Evolutionary conservation across 768 basidiomycete genomes (phyloP), one percentile per base, ranked within the genome.

Genomic region (Candolleomyces efflorescens): DNA sequence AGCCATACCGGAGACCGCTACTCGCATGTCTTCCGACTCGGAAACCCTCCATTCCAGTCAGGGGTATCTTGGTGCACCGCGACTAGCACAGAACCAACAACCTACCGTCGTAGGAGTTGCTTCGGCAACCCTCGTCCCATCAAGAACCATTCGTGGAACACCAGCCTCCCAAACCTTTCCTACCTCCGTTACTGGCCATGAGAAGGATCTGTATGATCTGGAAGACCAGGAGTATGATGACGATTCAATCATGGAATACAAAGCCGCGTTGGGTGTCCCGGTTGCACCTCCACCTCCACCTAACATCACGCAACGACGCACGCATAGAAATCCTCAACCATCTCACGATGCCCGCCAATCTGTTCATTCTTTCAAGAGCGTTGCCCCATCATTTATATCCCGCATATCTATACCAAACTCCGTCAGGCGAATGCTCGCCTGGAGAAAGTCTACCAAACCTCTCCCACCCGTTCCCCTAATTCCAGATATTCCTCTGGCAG

Each of bases 381-480:
- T 69, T 50, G 77, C 77, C 3, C 72, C 82, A 5, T 83, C 83
- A 9, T 75, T 84, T 60, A 73, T 84, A 17, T 82, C 82, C 24
- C 70, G 73, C 24, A 64, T 82, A 53, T 80, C 82, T 5, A 72
- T 74, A 10, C 68, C 72, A 23, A 65, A 69, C 27, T 79, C 77
- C 6, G 57, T 78, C 38, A 66, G 67, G 37, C 72, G 71, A 27
- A 64, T 73, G 38, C 63, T 80, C 51, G 59, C 68, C 32, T 77
- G 81, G 79, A 72, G 75, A 57, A 78, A 68, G 58, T 13, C 27
- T 15, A 17, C 32, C n/a, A 85, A 86, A 64, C 83, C 84, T 3
- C 69, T 87, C 15, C 85, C 86, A 6, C 84, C 83, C 1, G 75
- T 87, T 23, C 86, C 85, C 15, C 71, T 69, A 18, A 75, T 82